These are phyloP conservation scores for Fusarium piperis DNA, from an alignment of 2,329 filamentous ascomycete species.

Conservation along the genomic window DNA sequence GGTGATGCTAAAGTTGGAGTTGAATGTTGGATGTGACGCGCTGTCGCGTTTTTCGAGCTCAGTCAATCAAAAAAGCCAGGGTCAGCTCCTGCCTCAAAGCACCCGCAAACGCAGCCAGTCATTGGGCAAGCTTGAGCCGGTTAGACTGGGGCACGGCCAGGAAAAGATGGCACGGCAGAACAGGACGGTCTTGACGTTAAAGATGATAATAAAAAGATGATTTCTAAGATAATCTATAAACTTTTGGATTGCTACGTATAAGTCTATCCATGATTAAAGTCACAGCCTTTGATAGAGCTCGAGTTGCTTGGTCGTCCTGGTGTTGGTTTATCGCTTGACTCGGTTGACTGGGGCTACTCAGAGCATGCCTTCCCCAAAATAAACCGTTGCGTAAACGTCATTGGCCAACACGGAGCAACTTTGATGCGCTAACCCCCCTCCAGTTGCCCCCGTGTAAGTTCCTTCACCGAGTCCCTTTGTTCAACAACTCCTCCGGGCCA, in stretches of 20 bases:
- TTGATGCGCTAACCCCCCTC: constrained; percentile 18
- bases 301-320: not conserved
- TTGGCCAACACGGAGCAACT: constrained; percentile 28
- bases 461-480: constrained; percentile 30
- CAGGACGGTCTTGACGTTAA: not conserved
- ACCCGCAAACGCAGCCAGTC: not conserved
- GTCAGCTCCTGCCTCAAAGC: constrained; percentile 20
- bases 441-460: constrained; percentile 26
- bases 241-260: not conserved
- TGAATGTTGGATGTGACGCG: constrained; percentile 30
- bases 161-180: not conserved
- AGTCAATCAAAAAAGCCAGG: constrained; percentile 30
- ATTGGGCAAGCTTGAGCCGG: constrained; percentile 3
- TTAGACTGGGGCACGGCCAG: not conserved
- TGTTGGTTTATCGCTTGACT: not conserved
- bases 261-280: not conserved
- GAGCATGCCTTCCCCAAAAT: not conserved
- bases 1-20: constrained; percentile 16
- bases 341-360: not conserved
- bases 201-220: not conserved
- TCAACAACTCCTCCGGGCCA: constrained; percentile 18
- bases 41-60: constrained; percentile 36
- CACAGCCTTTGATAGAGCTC: not conserved
- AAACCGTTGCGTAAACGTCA: not conserved
- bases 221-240: not conserved